These are phyloP conservation scores for Pythium grandisporangium DNA, from an alignment of 352 stramenopile genomes.

Conservation along the genomic window DNA sequence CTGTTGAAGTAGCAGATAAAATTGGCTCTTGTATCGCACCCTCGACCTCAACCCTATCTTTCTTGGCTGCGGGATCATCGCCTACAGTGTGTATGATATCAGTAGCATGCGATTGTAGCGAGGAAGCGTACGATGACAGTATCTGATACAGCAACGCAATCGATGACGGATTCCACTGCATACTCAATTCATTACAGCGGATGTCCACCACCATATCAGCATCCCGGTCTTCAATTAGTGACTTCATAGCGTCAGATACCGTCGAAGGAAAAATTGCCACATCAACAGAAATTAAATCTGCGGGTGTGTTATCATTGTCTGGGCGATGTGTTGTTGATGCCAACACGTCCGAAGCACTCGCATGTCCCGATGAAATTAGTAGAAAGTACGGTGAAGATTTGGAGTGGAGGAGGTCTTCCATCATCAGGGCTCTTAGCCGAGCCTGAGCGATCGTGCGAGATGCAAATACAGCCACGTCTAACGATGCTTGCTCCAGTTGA, in stretches of 20 bases:
- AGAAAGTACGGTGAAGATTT: conserved; percentile 39
- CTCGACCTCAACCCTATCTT: too few relatives aligned
- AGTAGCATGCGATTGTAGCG: conserved; percentile 19
- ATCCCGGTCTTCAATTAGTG: conserved; percentile 3
- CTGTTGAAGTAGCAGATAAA: too few relatives aligned
- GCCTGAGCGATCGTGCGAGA: conserved; percentile 39
- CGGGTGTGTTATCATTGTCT: too few relatives aligned
- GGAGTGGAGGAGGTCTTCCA: conserved; percentile 63
- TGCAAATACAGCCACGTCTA: conserved; percentile 32
- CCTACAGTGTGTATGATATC: too few relatives aligned
- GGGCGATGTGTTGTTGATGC: too few relatives aligned
- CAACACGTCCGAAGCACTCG: conserved; percentile 4
- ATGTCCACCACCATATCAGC: conserved; percentile 38
- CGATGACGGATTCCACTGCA: conserved; percentile 83
- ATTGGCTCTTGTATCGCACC: too few relatives aligned
- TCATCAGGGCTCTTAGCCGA: conserved; percentile 38
- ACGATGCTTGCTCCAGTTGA: conserved; percentile 32
- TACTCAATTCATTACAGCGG: conserved; percentile 57
- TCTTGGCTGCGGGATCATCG: too few relatives aligned
- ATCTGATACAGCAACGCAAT: conserved; percentile 71
- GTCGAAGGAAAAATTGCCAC: conserved; percentile 29
- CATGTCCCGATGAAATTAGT: conserved; percentile 47
- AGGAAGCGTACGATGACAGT: conserved; percentile 38
- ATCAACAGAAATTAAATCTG: conserved; percentile 45
- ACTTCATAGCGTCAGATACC: conserved; percentile 2